Conservation (phyloP, 371 early-diverging fungal genomes). For the Mortierella sp. region DNA sequence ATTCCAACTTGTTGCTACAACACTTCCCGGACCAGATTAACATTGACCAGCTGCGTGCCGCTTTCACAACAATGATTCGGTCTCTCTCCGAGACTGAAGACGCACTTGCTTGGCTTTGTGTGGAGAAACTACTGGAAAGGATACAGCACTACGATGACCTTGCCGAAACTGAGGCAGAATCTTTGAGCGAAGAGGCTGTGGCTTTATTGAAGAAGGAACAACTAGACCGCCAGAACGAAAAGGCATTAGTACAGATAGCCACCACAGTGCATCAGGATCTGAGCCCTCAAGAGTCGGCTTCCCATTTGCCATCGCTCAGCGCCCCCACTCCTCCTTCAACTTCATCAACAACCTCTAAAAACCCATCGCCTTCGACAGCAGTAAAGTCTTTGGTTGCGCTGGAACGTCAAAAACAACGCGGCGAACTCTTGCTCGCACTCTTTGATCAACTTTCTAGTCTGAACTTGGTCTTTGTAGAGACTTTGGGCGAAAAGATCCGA, state of each 20-base stretch:
- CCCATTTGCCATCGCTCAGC: conserved; percentile 34
- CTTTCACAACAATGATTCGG: conserved; percentile 68
- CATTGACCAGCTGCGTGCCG: conserved; percentile 70
- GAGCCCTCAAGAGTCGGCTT: conserved; percentile 25
- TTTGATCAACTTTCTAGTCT: conserved; percentile 59
- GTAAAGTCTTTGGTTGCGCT: neutral
- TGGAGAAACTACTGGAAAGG: conserved; percentile 61
- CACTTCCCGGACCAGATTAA: conserved; percentile 70
- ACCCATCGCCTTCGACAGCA: neutral
- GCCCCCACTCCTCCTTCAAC: conserved; percentile 2
- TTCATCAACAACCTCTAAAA: neutral
- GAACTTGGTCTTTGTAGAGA: conserved; percentile 57
- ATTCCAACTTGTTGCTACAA: conserved; percentile 52
- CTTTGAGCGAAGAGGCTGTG: neutral
- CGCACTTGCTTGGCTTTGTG: conserved; percentile 71
- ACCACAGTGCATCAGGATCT: conserved; percentile 33
- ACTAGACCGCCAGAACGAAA: conserved; percentile 16
- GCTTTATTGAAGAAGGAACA: conserved; percentile 3
- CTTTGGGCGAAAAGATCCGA: conserved; percentile 51
- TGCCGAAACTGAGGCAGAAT: conserved; percentile 10
- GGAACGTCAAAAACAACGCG: conserved; percentile 43
- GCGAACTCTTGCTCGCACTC: conserved; percentile 54
- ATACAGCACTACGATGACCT: conserved; percentile 56
- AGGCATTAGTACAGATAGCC: conserved; percentile 21
- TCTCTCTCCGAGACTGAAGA: conserved; percentile 72